Evolutionary conservation across 2,329 filamentous ascomycete species (phyloP), one percentile per base, ranked within the genome.

Genomic region (Aspergillus latus): DNA sequence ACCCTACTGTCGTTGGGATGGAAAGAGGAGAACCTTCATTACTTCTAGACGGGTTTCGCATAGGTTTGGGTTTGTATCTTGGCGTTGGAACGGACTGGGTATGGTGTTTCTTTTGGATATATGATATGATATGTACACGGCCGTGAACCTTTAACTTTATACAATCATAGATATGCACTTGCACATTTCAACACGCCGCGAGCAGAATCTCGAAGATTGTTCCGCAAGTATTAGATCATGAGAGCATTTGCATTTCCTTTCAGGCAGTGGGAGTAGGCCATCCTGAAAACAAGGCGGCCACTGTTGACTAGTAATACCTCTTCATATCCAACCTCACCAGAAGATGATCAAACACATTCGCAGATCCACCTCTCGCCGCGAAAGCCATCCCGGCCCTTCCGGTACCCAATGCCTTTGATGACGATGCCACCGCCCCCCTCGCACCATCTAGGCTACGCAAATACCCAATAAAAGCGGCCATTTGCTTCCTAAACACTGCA

Each of bases 381-480:
- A 69, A 68, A 1, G 66, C 56, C 40, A 60, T 55, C 28, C 62
- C 63, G 8, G 64, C 66, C 13, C 66, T 64, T 16, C 63, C 61
- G 43, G 67, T 60, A 6, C 37, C 37, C 2, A 21, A 11, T 32
- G 66, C 59, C 57, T 67, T 66, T 60, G 77, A 26, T 1, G 8
- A 71, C 75, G 10, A 13, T 8, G 78, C 21, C 74, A 80, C 48
- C 76, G 48, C 42, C 9, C 30, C 34, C 21, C 83, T 80, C 84
- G 90, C 68, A 86, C 89, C 42, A 80, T 85, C 67, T 88, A 78
- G 1, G 81, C 86, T 57, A 80, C 82, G 69, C 84, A 94, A 1
- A 89, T 89, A 47, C 79, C 87, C 56, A 13, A 94, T 80, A 64
- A 96, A 94, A 0, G 89, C 82, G 28, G 84, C 81, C 0, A 90